phyloP scores from a whole-genome alignment of 2,329 filamentous ascomycete species.

The Talaromyces sp. region DNA sequence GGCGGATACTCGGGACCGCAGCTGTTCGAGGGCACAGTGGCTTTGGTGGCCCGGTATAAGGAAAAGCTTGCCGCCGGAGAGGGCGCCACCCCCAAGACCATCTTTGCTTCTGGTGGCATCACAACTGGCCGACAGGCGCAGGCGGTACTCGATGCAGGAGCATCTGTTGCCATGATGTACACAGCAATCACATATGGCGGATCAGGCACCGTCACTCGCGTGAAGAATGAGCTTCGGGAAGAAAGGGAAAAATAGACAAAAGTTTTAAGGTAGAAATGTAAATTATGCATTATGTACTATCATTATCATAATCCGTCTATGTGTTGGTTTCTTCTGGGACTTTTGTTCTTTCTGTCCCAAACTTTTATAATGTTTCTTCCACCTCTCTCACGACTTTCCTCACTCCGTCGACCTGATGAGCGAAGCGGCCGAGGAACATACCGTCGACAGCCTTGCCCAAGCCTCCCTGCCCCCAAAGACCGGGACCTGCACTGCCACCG shows the following conservation, averaged over 20 bases:
- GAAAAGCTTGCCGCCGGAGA: slow-evolving; percentile 58
- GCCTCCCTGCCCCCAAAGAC: slow-evolving; percentile 54
- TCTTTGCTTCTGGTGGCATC: slow-evolving; percentile 92
- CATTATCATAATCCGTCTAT: background rate
- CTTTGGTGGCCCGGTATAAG: slow-evolving; percentile 75
- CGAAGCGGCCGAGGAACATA: slow-evolving; percentile 75
- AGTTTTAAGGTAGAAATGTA: background rate
- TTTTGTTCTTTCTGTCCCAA: background rate
- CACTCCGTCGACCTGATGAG: slow-evolving; percentile 68
- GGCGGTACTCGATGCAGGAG: slow-evolving; percentile 78
- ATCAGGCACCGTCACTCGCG: slow-evolving; percentile 53
- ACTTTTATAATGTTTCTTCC: slow-evolving; percentile 35
- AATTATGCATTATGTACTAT: slow-evolving; percentile 1
- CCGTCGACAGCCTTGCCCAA: slow-evolving; percentile 69
- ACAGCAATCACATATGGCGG: slow-evolving; percentile 66
- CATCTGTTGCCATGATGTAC: slow-evolving; percentile 87
- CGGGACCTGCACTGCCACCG: slow-evolving; percentile 76
- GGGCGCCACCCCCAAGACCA: slow-evolving; percentile 31
- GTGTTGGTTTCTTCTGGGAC: background rate
- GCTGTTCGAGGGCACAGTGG: slow-evolving; percentile 74
- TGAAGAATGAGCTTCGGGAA: slow-evolving; percentile 44
- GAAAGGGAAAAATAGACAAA: slow-evolving; percentile 24
- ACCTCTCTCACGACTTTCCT: slow-evolving; percentile 69
- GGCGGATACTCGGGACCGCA: slow-evolving; percentile 89
- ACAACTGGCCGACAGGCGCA: slow-evolving; percentile 80